Conservation (phyloP, 495 filamentous ascomycete species). For the Physcia stellaris region DNA sequence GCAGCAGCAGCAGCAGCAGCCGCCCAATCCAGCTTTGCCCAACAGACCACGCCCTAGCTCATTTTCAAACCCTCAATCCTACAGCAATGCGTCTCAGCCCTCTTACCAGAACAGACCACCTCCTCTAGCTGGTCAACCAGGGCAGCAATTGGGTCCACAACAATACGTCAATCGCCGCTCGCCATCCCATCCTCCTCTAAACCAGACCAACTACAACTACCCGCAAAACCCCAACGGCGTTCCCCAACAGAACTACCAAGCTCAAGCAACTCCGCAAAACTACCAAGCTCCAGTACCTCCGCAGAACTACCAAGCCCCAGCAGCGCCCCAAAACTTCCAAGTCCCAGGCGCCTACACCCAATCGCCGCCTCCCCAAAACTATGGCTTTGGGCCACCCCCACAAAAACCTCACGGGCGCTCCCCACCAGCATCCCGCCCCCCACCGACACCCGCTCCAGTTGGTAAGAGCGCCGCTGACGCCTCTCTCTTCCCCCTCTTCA, state of each 20-base stretch:
- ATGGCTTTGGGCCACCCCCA: constrained; percentile 42
- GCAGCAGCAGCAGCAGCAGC: constrained; percentile 18
- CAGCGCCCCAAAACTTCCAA: constrained; percentile 27
- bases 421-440: constrained; percentile 43
- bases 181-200: constrained; percentile 21
- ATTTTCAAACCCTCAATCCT: constrained; percentile 20
- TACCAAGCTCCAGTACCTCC: constrained; percentile 11
- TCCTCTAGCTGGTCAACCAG: constrained; percentile 11
- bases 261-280: constrained; percentile 17
- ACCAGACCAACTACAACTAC: constrained; percentile 18
- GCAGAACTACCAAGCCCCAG: constrained; percentile 23
- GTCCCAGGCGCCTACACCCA: no score
- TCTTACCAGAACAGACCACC: constrained; percentile 21
- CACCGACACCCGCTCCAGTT: constrained; percentile 51
- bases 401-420: constrained; percentile 35
- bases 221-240: constrained; percentile 21
- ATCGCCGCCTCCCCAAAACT: constrained; percentile 44
- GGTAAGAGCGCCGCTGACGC: constrained; percentile 45
- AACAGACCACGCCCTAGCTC: constrained; percentile 17
- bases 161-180: constrained; percentile 18
- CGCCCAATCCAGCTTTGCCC: constrained; percentile 6
- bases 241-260: no score
- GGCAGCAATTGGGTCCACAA: constrained; percentile 9
- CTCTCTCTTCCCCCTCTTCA: constrained; percentile 71
- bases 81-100: constrained; percentile 8